These are phyloP conservation scores for Haematococcus lacustris DNA, from an alignment of 139 green algal species.

Conservation along the genomic window DNA sequence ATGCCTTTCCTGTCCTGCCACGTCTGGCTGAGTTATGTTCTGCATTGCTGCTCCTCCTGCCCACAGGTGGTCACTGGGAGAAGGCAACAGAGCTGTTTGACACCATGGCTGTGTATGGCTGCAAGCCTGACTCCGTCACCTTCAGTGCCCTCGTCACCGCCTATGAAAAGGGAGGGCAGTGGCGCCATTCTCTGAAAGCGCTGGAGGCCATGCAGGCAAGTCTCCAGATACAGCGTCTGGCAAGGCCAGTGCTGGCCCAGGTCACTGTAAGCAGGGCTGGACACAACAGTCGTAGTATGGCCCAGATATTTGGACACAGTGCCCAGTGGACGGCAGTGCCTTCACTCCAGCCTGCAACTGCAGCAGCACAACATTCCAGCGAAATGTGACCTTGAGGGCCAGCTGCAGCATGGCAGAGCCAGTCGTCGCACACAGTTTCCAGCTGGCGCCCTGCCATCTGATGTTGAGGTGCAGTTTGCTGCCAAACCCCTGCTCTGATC, in stretches of 20 bases:
- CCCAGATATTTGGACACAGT: background rate
- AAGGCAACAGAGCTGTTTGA: conserved; percentile 69
- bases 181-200: conserved; percentile 44
- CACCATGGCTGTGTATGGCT: conserved; percentile 61
- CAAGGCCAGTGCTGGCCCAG: background rate
- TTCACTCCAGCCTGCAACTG: background rate
- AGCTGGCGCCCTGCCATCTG: background rate
- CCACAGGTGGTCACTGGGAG: conserved; percentile 65
- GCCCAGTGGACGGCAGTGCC: background rate
- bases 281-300: no score
- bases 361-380: background rate
- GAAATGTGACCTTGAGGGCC: background rate
- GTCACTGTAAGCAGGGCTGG: background rate
- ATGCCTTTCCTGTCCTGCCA: background rate
- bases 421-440: background rate
- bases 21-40: background rate
- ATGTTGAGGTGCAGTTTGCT: background rate
- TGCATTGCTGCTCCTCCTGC: background rate
- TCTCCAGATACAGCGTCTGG: background rate
- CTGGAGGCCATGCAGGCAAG: conserved; percentile 62
- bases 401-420: background rate
- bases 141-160: conserved; percentile 67
- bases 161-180: conserved; percentile 53
- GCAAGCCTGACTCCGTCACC: conserved; percentile 67
- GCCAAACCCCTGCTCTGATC: no score